Percentiles rank a stretch among this genome's conserved stretches.
Conservation (phyloP, 1,284 basidiomycete species). For the Malassezia yamatoensis region DNA sequence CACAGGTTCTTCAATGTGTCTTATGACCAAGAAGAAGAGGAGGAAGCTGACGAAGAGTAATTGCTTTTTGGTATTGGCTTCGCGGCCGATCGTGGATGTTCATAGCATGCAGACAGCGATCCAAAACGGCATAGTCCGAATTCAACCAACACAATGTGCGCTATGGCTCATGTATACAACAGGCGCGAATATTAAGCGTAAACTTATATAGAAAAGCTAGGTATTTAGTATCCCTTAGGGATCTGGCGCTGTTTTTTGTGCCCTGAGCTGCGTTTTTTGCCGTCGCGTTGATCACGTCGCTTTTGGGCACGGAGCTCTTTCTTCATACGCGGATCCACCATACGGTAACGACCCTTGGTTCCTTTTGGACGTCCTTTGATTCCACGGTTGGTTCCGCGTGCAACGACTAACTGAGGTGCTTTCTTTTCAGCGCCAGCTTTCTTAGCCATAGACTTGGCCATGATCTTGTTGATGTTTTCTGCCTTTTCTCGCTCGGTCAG, state of each 20-base stretch:
- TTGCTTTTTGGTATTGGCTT: background rate
- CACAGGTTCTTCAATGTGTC: conserved; percentile 48
- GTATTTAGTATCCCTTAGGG: conserved; percentile 14
- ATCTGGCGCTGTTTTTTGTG: conserved; percentile 7
- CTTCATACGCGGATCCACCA: conserved; percentile 46
- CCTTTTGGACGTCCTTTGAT: conserved; percentile 89
- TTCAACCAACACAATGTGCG: too few species aligned
- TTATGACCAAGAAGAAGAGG: conserved; percentile 39
- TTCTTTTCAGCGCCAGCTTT: conserved; percentile 55
- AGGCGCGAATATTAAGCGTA: background rate
- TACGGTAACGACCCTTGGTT: conserved; percentile 61
- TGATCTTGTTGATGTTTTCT: conserved; percentile 78
- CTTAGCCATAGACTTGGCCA: conserved; percentile 59
- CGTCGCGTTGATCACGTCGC: conserved; percentile 36
- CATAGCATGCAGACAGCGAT: too few species aligned
- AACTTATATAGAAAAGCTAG: background rate
- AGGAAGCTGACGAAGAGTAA: conserved; percentile 24
- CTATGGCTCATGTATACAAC: too few species aligned
- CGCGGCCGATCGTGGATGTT: too few species aligned
- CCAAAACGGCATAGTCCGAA: too few species aligned
- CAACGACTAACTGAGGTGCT: conserved; percentile 80
- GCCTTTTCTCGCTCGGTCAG: conserved; percentile 76
- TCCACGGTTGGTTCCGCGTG: conserved; percentile 77
- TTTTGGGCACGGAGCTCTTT: conserved; percentile 45
- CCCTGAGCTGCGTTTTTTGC: conserved; percentile 36